phyloP scores from a whole-genome alignment of 495 filamentous ascomycete genomes.

The Jackrogersella minutella region DNA sequence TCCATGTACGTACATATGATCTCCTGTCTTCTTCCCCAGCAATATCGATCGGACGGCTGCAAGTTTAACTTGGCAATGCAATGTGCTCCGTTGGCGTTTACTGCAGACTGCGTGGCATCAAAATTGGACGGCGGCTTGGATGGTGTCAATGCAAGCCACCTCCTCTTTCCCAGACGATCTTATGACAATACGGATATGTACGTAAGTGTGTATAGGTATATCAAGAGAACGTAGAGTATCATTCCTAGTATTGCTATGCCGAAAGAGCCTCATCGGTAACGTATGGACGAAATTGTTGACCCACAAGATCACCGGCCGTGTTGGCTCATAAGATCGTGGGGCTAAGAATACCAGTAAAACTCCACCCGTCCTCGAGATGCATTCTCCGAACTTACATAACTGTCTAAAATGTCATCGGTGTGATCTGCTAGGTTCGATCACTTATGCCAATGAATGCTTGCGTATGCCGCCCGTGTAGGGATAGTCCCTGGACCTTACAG shows the following conservation, averaged over 20 bases:
- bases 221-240: neutral
- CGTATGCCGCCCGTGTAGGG: slow-evolving; percentile 37
- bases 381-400: neutral
- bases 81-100: slow-evolving; percentile 28
- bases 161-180: slow-evolving; percentile 10
- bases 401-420: slow-evolving; percentile 18
- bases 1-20: slow-evolving; percentile 16
- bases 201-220: neutral
- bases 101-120: slow-evolving; percentile 38
- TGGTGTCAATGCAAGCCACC: slow-evolving; percentile 37
- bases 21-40: slow-evolving; percentile 16
- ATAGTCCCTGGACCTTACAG: slow-evolving; percentile 22
- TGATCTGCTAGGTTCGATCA: slow-evolving; percentile 30
- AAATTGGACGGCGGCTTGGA: slow-evolving; percentile 15
- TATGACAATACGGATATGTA: slow-evolving; percentile 4
- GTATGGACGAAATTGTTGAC: neutral
- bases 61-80: slow-evolving; percentile 38
- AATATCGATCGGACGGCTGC: slow-evolving; percentile 36
- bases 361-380: neutral
- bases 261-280: slow-evolving; percentile 36
- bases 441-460: slow-evolving; percentile 31
- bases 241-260: slow-evolving; percentile 23
- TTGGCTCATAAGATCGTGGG: neutral
- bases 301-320: neutral
- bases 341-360: too few species aligned